phyloP scores from a whole-genome alignment of 352 stramenopile species.

The Poterioochromonas sp. region DNA sequence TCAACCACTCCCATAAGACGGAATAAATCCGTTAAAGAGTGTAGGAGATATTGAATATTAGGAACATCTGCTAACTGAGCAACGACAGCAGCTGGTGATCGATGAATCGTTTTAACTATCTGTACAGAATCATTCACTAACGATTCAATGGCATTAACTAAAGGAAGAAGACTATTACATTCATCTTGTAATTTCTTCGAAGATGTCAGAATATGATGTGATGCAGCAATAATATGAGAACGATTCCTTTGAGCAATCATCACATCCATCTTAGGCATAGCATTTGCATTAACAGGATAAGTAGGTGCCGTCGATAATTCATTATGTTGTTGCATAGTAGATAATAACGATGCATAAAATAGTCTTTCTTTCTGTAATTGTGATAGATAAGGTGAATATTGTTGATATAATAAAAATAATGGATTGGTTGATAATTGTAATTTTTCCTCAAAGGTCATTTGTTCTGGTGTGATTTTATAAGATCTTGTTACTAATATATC shows the following conservation, averaged over 20 bases:
- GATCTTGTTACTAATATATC: constrained; percentile 1
- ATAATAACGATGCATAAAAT: neutral
- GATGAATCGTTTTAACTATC: neutral
- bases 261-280: no score
- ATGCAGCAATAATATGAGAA: neutral
- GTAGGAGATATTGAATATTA: no score
- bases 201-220: neutral
- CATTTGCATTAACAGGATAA: neutral
- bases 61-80: no score
- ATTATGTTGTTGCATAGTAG: neutral
- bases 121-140: neutral
- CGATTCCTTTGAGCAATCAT: neutral
- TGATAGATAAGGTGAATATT: neutral
- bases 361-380: neutral
- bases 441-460: neutral
- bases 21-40: no score
- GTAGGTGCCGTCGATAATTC: neutral
- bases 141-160: neutral
- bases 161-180: neutral
- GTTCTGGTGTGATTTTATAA: neutral
- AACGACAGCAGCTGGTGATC: no score
- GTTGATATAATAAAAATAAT: neutral
- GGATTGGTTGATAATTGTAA: neutral
- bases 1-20: neutral
- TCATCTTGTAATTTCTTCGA: neutral